Percentiles rank a stretch among this genome's conserved stretches.
phyloP scores from a whole-genome alignment of 805 yeast species.

The Clavispora fructus region DNA sequence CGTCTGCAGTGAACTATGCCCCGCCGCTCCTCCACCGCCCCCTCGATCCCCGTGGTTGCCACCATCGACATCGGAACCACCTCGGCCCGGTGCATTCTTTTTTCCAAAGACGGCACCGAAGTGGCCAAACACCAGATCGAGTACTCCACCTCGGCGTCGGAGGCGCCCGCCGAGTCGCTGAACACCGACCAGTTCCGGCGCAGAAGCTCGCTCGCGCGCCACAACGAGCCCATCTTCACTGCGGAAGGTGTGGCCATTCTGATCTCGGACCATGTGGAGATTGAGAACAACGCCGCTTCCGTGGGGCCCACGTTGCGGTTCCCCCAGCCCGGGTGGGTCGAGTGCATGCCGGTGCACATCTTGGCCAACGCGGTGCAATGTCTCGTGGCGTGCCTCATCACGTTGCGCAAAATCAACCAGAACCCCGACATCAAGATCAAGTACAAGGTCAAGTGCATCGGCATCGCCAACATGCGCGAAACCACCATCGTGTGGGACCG shows the following conservation, averaged over 20 bases:
- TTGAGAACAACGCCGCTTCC: slow-evolving; percentile 51
- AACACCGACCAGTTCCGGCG: slow-evolving; percentile 43
- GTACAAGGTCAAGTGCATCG: slow-evolving; percentile 66
- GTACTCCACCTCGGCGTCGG: slow-evolving; percentile 70
- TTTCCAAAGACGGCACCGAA: slow-evolving; percentile 67
- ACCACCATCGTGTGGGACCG: slow-evolving; percentile 87
- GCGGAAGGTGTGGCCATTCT: slow-evolving; percentile 71
- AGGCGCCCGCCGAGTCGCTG: slow-evolving; percentile 37
- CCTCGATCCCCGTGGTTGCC: slow-evolving; percentile 46
- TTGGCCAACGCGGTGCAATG: slow-evolving; percentile 78
- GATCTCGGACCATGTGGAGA: slow-evolving; percentile 52
- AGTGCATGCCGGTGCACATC: slow-evolving; percentile 82
- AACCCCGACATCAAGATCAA: slow-evolving; percentile 46
- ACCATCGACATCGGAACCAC: slow-evolving; percentile 91
- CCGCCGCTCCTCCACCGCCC: slow-evolving; percentile 40
- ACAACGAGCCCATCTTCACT: slow-evolving; percentile 57
- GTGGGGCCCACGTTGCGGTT: slow-evolving; percentile 67
- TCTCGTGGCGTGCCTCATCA: slow-evolving; percentile 57
- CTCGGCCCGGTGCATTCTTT: slow-evolving; percentile 82
- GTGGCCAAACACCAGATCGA: slow-evolving; percentile 88
- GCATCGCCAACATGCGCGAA: slow-evolving; percentile 94
- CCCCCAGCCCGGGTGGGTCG: slow-evolving; percentile 90
- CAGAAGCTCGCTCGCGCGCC: slow-evolving; percentile 39
- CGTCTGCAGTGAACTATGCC: slow-evolving; percentile 21
- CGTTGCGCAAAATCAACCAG: slow-evolving; percentile 52